Evolutionary conservation across 805 yeast genomes (phyloP).

Genomic region (Starmerella powellii): DNA sequence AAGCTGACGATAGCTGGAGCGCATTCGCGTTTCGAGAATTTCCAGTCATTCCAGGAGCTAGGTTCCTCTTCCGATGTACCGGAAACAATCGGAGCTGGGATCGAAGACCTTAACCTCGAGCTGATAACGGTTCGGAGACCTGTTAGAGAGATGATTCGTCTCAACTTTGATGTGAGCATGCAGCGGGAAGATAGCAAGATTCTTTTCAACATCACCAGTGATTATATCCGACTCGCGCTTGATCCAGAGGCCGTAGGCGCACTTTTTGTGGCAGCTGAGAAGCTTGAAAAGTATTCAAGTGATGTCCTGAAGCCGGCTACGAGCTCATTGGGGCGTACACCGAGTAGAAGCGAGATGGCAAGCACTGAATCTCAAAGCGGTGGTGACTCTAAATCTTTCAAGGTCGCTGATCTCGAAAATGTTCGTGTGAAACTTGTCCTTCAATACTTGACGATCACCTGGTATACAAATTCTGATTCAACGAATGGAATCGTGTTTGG

Average conservation of each 20-base stretch:
- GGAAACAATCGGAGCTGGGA: conserved; percentile 2
- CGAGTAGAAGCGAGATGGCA: no score
- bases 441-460: conserved; percentile 59
- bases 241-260: conserved; percentile 21
- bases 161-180: conserved; percentile 8
- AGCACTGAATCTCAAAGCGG: no score
- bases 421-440: conserved; percentile 15
- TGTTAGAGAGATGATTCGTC: conserved; percentile 11
- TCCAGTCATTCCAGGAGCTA: conserved; percentile 5
- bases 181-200: conserved; percentile 7
- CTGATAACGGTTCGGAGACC: conserved; percentile 2
- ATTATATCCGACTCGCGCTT: conserved; percentile 15
- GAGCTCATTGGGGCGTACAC: no score
- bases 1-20: conserved; percentile 6
- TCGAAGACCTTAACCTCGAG: conserved; percentile 8
- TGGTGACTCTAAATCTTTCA: neutral
- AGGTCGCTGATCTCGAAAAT: conserved; percentile 6
- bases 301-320: conserved; percentile 5
- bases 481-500: conserved; percentile 70
- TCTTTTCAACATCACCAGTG: conserved; percentile 14
- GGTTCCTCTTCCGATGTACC: neutral
- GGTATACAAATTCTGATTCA: conserved; percentile 34
- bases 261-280: conserved; percentile 13
- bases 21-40: conserved; percentile 4
- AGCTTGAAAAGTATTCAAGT: conserved; percentile 5